phyloP scores from a whole-genome alignment of 805 yeast genomes.

The Saccharomycopsis oosterbeekiorum region DNA sequence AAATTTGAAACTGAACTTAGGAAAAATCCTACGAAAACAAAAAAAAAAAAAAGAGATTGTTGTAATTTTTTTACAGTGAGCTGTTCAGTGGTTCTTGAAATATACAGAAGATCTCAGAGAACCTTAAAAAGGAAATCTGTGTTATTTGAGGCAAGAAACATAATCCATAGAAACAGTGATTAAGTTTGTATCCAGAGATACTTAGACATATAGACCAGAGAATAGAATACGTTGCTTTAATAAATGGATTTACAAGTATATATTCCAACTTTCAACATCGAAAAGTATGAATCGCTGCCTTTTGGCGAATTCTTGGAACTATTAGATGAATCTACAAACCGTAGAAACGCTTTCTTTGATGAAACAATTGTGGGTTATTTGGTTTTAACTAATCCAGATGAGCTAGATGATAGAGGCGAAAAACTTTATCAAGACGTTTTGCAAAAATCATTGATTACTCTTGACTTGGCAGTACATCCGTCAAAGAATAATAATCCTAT shows the following conservation, averaged over 20 bases:
- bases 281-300: slow-evolving; percentile 10
- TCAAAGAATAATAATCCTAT: slow-evolving; percentile 6
- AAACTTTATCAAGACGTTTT: slow-evolving; percentile 11
- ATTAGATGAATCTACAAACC: slow-evolving; percentile 12
- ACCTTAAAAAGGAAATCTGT: not conserved
- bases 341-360: slow-evolving; percentile 19
- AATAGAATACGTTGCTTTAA: no score
- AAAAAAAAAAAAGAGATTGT: no score
- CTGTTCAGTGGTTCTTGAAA: not conserved
- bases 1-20: no score
- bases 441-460: slow-evolving; percentile 11
- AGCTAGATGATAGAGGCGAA: slow-evolving; percentile 1
- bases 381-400: slow-evolving; percentile 13
- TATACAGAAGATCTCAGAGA: not conserved
- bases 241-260: slow-evolving; percentile 17
- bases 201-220: not conserved
- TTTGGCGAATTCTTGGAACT: slow-evolving; percentile 9
- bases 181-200: not conserved
- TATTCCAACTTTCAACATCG: slow-evolving; percentile 17
- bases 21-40: no score
- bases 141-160: not conserved
- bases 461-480: slow-evolving; percentile 19
- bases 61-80: not conserved
- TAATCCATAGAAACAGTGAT: no score
- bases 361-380: slow-evolving; percentile 17